These are phyloP conservation scores for Diutina neorugosa DNA, from an alignment of 1,139 yeast genomes.

Conservation along the genomic window DNA sequence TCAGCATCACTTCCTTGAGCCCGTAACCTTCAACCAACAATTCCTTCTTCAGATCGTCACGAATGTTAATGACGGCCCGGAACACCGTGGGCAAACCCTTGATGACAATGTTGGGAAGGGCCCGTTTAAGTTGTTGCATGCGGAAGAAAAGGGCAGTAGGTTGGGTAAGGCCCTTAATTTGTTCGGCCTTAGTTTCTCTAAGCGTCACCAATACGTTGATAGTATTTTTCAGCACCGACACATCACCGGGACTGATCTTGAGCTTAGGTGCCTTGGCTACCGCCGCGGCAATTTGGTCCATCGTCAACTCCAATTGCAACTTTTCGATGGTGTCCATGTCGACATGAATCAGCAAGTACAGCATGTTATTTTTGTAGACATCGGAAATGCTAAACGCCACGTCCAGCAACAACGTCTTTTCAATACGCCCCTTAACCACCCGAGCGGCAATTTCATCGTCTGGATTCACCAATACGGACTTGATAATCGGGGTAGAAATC, in stretches of 20 bases:
- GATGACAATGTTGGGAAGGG: conserved; percentile 75
- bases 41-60: conserved; percentile 79
- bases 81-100: conserved; percentile 87
- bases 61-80: conserved; percentile 92
- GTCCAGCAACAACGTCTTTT: conserved; percentile 80
- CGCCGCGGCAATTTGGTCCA: conserved; percentile 81
- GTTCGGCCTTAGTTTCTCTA: conserved; percentile 38
- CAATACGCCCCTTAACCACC: conserved; percentile 95
- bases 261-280: conserved; percentile 78
- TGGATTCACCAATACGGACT: conserved; percentile 85
- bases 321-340: conserved; percentile 81
- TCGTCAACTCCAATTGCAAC: conserved; percentile 75
- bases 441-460: conserved; percentile 96
- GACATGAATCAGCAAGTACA: conserved; percentile 70
- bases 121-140: conserved; percentile 81
- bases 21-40: conserved; percentile 97
- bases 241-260: conserved; percentile 66
- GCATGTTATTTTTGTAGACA: conserved; percentile 72
- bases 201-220: conserved; percentile 63
- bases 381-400: conserved; percentile 86
- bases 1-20: conserved; percentile 88
- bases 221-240: conserved; percentile 55
- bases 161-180: conserved; percentile 14
- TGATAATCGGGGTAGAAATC: conserved; percentile 93
- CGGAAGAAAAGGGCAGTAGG: conserved; percentile 64